Evolutionary conservation across 2,329 filamentous ascomycete genomes (phyloP).

Genomic region (Dothiorella sarmentorum): DNA sequence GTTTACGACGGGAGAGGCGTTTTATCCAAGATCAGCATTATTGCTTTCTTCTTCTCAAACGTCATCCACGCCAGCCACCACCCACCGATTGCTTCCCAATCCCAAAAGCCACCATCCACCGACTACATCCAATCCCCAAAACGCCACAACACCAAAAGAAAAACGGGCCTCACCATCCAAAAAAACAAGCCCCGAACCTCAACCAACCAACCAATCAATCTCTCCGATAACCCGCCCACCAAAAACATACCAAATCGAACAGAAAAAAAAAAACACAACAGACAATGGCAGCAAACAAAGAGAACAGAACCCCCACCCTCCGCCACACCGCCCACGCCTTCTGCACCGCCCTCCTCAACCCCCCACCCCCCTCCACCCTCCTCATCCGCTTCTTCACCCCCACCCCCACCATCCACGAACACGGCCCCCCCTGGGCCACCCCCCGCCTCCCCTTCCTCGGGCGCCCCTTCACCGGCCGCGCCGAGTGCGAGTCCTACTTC

Average conservation of each 20-base stretch:
- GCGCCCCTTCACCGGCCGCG: background rate
- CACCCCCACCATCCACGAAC: slow-evolving; percentile 2
- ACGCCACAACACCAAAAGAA: too few species aligned
- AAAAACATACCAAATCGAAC: background rate
- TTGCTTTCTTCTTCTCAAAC: too few species aligned
- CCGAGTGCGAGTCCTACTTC: background rate
- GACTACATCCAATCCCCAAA: too few species aligned
- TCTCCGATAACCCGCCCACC: background rate
- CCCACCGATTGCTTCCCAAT: too few species aligned
- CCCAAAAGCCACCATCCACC: too few species aligned
- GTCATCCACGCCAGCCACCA: too few species aligned
- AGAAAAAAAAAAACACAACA: background rate
- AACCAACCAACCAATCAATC: too few species aligned
- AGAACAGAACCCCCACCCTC: background rate
- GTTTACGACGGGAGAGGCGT: too few species aligned
- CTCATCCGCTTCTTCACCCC: background rate
- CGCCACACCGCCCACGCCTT: slow-evolving; percentile 7
- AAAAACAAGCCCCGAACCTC: too few species aligned
- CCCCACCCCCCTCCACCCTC: background rate
- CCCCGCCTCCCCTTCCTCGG: slow-evolving; percentile 2
- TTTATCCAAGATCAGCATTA: too few species aligned
- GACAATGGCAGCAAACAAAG: background rate
- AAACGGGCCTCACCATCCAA: too few species aligned
- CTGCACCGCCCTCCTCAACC: background rate
- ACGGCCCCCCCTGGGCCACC: slow-evolving; percentile 6